Percentiles rank a stretch among this genome's conserved stretches.
Evolutionary conservation across 1,284 basidiomycete genomes (phyloP).

Genomic region (Moesziomyces globuligerus): DNA sequence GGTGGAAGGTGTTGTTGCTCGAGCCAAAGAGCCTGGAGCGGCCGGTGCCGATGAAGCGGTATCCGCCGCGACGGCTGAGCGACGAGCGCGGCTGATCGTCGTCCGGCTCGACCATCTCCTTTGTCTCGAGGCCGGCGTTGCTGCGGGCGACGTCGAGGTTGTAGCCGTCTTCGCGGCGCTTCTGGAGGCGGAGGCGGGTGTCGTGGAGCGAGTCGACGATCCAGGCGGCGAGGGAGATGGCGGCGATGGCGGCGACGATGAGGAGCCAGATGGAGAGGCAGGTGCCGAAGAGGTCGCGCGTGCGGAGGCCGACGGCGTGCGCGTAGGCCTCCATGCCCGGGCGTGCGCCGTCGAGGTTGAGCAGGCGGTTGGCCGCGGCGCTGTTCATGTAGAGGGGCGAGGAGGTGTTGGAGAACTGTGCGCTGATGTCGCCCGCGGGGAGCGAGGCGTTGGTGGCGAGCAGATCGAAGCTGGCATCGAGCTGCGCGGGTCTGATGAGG

Average conservation of each 20-base stretch:
- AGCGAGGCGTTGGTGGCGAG: conserved; percentile 46
- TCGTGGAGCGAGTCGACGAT: conserved; percentile 47
- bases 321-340: conserved; percentile 82
- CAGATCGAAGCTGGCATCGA: conserved; percentile 25
- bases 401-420: conserved; percentile 75
- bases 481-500: conserved; percentile 28
- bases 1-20: conserved; percentile 47
- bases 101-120: conserved; percentile 20
- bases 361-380: conserved; percentile 76
- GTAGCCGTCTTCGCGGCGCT: conserved; percentile 46
- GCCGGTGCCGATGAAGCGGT: conserved; percentile 33
- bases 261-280: conserved; percentile 84
- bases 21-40: conserved; percentile 27
- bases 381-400: conserved; percentile 83
- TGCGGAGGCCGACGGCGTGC: conserved; percentile 80
- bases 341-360: conserved; percentile 69
- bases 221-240: conserved; percentile 78
- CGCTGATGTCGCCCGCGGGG: conserved; percentile 48
- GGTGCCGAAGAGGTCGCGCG: conserved; percentile 84
- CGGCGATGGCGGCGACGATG: conserved; percentile 78
- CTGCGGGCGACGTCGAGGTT: conserved; percentile 14
- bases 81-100: conserved; percentile 33
- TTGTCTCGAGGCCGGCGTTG: conserved; percentile 13
- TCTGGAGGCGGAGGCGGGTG: conserved; percentile 25
- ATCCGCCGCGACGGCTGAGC: conserved; percentile 37